phyloP scores from a whole-genome alignment of 345 rosid genomes.

The Pelargonium nanum region DNA sequence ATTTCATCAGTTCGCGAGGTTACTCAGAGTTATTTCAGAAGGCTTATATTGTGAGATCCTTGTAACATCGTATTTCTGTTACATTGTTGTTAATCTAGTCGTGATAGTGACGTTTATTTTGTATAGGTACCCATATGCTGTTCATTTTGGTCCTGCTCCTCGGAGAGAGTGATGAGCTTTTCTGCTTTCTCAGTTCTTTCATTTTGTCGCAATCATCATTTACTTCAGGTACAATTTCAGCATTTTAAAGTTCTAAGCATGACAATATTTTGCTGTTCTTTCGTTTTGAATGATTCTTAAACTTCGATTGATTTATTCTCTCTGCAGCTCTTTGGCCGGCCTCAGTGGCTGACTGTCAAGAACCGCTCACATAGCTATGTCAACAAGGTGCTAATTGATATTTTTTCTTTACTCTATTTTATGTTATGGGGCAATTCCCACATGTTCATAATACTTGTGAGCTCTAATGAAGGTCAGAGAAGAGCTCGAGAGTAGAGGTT shows the following conservation, averaged over 20 bases:
- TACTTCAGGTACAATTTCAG: conserved; percentile 96
- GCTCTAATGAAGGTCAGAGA: conserved; percentile 53
- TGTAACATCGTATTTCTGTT: background rate
- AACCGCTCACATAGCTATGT: conserved; percentile 57
- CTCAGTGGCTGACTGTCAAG: conserved; percentile 80
- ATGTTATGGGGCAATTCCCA: too few relatives aligned
- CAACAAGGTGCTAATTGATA: conserved; percentile 39
- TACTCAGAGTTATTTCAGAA: conserved; percentile 72
- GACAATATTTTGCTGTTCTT: too few relatives aligned
- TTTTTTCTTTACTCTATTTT: too few relatives aligned
- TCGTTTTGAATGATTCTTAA: conserved; percentile 36
- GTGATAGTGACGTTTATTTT: background rate
- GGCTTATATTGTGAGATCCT: conserved; percentile 65
- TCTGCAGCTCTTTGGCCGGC: conserved; percentile 67
- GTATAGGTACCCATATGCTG: conserved; percentile 73
- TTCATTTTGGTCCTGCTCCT: conserved; percentile 82
- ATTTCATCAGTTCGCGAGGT: conserved; percentile 49
- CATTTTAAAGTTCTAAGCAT: too few relatives aligned
- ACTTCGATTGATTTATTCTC: too few relatives aligned
- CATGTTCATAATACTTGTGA: too few relatives aligned
- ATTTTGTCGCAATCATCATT: conserved; percentile 71
- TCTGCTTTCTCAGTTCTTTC: conserved; percentile 78
- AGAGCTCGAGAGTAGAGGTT: conserved; percentile 52
- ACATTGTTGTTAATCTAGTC: background rate
- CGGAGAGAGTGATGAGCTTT: conserved; percentile 63